Evolutionary conservation across 129 eudicot species (phyloP), one percentile per base, ranked within the genome.

Genomic region (Flaveria ramosissima): DNA sequence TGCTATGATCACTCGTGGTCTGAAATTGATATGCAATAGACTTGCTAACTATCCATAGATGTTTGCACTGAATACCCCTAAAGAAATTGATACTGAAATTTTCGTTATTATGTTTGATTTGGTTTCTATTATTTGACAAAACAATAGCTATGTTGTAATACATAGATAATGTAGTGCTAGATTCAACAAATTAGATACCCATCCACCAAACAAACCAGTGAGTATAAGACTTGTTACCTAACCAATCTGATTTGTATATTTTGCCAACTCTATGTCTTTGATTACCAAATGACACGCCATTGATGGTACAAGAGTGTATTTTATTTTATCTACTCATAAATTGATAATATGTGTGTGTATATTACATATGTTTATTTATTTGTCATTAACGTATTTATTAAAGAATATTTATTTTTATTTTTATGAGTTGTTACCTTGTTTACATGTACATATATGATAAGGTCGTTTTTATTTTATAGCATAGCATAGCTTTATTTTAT

Each of bases 1-100:
- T 75, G 79, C 84, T 36, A 74, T 84, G 7, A 86, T 88, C 17
- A 87, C 92, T 15, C 77, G 86, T 62, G 76, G 68, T 74, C 78
- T 90, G 32, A 86, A 71, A 65, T 60, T 59, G 48, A 77, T 90
- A 64, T 75, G 72, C 9, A 76, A 71, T 57, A 81, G 71, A 77
- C 67, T 69, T 23, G 53, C n/a, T 53, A 23, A 17, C 17, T 9
- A 51, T 50, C 62, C 72, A 61, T 81, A 81, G 78, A 62, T 11
- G 52, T 79, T 79, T 21, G 7, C 47, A 14, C 53, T 42, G 21
- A 56, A 8, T 4, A 53, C 32, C 30, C 68, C 19, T 48, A 43
- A 67, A 68, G 68, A 14, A 53, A 67, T 41, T 53, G 2, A 77
- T 52, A 67, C 39, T 41, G 4, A 10, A 24, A 23, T 52, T 65